Conservation (phyloP, 805 yeast genomes). For the Metschnikowia gelsemii region DNA sequence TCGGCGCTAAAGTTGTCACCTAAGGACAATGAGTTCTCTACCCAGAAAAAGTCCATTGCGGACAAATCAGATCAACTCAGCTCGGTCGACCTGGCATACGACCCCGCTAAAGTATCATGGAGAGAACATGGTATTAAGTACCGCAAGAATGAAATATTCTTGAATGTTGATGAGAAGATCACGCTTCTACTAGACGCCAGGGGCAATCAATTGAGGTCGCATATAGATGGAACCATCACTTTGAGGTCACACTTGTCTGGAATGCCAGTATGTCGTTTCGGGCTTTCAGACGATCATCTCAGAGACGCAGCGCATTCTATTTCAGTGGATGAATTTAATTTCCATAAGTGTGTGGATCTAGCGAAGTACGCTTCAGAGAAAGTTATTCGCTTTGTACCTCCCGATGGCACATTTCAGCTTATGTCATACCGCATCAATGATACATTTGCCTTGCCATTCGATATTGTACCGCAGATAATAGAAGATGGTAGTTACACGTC, state of each 20-base stretch:
- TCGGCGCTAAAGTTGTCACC: conserved; percentile 7
- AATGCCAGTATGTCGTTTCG: conserved; percentile 80
- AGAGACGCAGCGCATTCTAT: conserved; percentile 36
- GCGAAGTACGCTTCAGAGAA: conserved; percentile 64
- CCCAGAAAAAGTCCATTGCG: conserved; percentile 9
- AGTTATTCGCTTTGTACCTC: conserved; percentile 73
- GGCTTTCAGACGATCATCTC: conserved; percentile 55
- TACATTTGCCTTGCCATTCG: conserved; percentile 69
- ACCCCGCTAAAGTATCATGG: conserved; percentile 54
- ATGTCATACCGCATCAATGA: conserved; percentile 58
- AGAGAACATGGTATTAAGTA: conserved; percentile 68
- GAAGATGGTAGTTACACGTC: conserved; percentile 48
- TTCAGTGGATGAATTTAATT: conserved; percentile 70
- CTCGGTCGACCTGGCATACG: conserved; percentile 17
- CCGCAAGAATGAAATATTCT: conserved; percentile 74
- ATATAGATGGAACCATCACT: conserved; percentile 72
- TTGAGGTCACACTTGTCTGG: conserved; percentile 76
- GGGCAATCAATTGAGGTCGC: conserved; percentile 63
- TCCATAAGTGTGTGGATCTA: conserved; percentile 83
- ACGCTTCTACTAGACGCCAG: conserved; percentile 65
- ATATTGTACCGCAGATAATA: conserved; percentile 54
- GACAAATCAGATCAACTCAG: conserved; percentile 8
- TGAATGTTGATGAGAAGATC: conserved; percentile 74
- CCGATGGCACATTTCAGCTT: conserved; percentile 83
- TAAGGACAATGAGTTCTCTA: conserved; percentile 2